Base-by-base conservation (phyloP, 2,329 filamentous ascomycete species). In the Pseudogymnoascus sp. region DNA sequence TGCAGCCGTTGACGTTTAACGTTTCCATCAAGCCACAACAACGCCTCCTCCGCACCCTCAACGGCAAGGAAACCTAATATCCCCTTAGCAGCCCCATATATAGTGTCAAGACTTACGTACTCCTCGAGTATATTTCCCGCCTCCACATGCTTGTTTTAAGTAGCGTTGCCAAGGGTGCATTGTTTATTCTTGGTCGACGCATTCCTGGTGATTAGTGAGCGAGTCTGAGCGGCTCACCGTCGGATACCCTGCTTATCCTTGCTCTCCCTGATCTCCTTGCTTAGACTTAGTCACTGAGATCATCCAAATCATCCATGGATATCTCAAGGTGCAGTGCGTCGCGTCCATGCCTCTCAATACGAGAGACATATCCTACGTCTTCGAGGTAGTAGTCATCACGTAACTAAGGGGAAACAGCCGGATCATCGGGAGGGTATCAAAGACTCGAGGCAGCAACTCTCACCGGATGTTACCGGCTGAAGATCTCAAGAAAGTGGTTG, bases 1-100 rank as follows among this genome's bases (percentile, higher is more conserved):
- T 84, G 6, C 95, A 95, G 2, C 81, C 97, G 34, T 86, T 99
- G 70, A 96, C 93, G 0, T 97, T 89, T 75, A 91, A 96, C 21
- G 87, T 96, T 25, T 99, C 16, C 10, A 50, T 25, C 21, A n/a
- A 3, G 21, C 11, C 6, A 50, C 4, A 25, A 0, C 7, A 11
- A n/a, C 21, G 44, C 23, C 21, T 25, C 12, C 21, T n/a, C 21
- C 14, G 21, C 5, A 25, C 5, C 44, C 44, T 50, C 23, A 50
- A 50, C 44, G 44, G 21, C 44, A 50, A 25, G 12, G 21, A 25
- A 50, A n/a, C 21, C 44, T n/a, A 50, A 50, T 25, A 50, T 50
- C 6, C 44, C 44, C 25, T 25, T 14, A n/a, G 21, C 3, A 50
- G 42, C 42, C 21, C 21, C 21, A 23, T 25, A 46, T 46, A 44